Evolutionary conservation across 1,284 basidiomycete genomes (phyloP).

Genomic region (Leccinum fuscescens): DNA sequence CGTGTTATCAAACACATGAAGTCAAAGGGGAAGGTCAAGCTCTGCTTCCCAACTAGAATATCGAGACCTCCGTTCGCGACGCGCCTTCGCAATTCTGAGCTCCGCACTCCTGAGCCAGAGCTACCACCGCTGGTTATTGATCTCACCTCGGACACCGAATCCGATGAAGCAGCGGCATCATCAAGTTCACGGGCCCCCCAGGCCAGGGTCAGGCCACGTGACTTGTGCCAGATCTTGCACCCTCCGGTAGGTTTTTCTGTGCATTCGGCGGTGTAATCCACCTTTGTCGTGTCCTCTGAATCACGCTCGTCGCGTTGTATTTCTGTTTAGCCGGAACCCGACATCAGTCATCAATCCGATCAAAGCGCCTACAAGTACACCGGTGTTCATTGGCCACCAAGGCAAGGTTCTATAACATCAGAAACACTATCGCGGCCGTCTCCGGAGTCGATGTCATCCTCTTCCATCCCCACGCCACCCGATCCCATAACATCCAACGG

Average conservation of each 20-base stretch:
- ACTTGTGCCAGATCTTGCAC: background rate
- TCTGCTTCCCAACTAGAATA: constrained; percentile 18
- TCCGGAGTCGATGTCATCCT: background rate
- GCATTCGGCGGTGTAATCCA: background rate
- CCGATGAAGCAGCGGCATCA: constrained; percentile 3
- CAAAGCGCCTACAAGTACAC: background rate
- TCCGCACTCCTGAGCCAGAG: constrained; percentile 3
- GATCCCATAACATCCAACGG: background rate
- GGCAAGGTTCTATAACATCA: constrained; percentile 1
- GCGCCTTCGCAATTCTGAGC: constrained; percentile 19
- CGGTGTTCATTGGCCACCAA: constrained; percentile 1
- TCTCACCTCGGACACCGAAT: constrained; percentile 19
- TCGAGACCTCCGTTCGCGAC: constrained; percentile 17
- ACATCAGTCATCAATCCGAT: background rate
- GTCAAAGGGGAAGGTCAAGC: constrained; percentile 30
- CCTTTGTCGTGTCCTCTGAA: constrained; percentile 1
- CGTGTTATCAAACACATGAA: constrained; percentile 19
- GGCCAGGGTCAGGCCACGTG: background rate
- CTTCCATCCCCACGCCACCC: constrained; percentile 1
- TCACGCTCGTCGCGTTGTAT: background rate
- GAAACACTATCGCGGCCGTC: background rate
- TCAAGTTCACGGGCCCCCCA: constrained; percentile 1
- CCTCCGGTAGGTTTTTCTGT: constrained; percentile 15
- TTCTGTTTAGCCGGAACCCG: constrained; percentile 14
- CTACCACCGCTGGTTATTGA: constrained; percentile 20